A percentile compares a stretch with the other conserved stretches of the same genome.
phyloP scores from a whole-genome alignment of 176 grass and related monocot species.

The Echinochloa phyllopogon region DNA sequence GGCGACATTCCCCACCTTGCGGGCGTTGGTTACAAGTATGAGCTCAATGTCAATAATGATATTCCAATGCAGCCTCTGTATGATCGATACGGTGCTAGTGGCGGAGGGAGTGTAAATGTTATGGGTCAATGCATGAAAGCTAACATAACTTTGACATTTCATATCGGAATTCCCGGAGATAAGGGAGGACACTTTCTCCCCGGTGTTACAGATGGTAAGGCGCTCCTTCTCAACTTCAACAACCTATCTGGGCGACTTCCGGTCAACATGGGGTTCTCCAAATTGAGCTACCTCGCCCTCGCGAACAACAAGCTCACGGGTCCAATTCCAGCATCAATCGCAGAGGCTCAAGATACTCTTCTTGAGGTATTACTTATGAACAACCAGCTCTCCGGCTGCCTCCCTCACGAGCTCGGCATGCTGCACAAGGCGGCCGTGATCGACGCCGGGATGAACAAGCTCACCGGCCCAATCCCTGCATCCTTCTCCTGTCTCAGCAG shows the following conservation, averaged over 20 bases:
- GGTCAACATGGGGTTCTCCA: neutral
- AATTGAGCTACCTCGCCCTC: slow-evolving; percentile 56
- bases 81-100: too few species aligned
- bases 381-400: slow-evolving; percentile 77
- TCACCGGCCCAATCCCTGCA: slow-evolving; percentile 66
- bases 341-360: slow-evolving; percentile 7
- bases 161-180: too few species aligned
- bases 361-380: slow-evolving; percentile 65
- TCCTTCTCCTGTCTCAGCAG: slow-evolving; percentile 71
- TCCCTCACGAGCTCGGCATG: slow-evolving; percentile 62
- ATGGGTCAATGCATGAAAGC: too few species aligned
- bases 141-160: too few species aligned
- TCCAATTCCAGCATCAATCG: slow-evolving; percentile 49
- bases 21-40: neutral
- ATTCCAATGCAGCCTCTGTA: too few species aligned
- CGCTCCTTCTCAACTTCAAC: slow-evolving; percentile 50
- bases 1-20: neutral
- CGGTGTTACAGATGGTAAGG: too few species aligned
- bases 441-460: slow-evolving; percentile 68
- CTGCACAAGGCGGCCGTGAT: slow-evolving; percentile 60
- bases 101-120: too few species aligned
- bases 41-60: too few species aligned
- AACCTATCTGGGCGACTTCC: neutral
- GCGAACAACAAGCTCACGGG: slow-evolving; percentile 69
- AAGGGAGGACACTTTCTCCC: too few species aligned